Conservation (phyloP, 192 early-diverging fungal genomes). For the Linnemannia hyalina region DNA sequence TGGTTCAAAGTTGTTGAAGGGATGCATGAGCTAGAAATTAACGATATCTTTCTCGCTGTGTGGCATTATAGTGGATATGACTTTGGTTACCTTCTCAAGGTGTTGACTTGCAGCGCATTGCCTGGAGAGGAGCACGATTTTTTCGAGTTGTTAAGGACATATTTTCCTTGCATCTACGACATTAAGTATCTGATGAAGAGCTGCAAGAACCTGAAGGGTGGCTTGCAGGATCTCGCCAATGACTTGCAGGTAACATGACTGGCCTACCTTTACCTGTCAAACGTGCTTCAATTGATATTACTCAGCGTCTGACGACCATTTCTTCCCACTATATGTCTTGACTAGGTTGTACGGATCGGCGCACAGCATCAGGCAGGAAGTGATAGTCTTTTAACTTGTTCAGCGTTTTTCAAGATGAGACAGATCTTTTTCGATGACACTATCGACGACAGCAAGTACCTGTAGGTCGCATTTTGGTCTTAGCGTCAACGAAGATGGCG, state of each 20-base stretch:
- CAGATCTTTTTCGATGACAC: slow-evolving; percentile 94
- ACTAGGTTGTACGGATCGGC: slow-evolving; percentile 86
- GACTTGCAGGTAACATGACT: slow-evolving; percentile 81
- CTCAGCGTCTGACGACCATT: not conserved
- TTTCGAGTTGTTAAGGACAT: slow-evolving; percentile 88
- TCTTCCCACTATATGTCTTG: not conserved
- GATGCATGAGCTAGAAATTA: not conserved
- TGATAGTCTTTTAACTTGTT: slow-evolving; percentile 91
- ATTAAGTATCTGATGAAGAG: slow-evolving; percentile 98
- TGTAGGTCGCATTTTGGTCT: slow-evolving; percentile 56
- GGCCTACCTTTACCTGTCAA: not conserved
- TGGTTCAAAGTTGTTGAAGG: not conserved
- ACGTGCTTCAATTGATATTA: not conserved
- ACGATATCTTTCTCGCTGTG: not conserved
- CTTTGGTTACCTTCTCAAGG: slow-evolving; percentile 96
- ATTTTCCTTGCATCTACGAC: slow-evolving; percentile 97
- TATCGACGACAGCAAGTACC: slow-evolving; percentile 93
- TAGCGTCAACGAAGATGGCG: not conserved
- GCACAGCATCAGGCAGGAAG: slow-evolving; percentile 98
- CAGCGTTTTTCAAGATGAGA: slow-evolving; percentile 97
- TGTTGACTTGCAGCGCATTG: slow-evolving; percentile 88
- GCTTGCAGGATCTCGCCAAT: slow-evolving; percentile 97
- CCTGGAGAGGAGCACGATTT: slow-evolving; percentile 94
- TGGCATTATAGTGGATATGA: slow-evolving; percentile 84
- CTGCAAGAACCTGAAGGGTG: slow-evolving; percentile 94